Conservation (phyloP, 495 filamentous ascomycete species). For the Tetracladium marchalianum region DNA sequence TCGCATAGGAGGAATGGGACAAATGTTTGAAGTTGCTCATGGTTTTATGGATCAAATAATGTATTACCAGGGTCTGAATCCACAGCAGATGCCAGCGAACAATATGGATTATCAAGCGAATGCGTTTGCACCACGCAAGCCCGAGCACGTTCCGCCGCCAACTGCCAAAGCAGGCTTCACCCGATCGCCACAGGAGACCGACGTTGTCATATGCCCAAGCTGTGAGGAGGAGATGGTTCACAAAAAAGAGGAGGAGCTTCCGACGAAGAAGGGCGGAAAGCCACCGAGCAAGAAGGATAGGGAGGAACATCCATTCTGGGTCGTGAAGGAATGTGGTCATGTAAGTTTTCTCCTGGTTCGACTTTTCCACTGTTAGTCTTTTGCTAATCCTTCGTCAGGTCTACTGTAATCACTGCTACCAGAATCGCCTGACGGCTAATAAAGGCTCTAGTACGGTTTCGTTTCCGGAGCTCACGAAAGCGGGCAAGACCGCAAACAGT, state of each 20-base stretch:
- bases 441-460: conserved; percentile 23
- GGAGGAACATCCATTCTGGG: conserved; percentile 57
- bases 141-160: conserved; percentile 47
- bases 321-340: conserved; percentile 65
- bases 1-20: background rate
- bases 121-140: conserved; percentile 19
- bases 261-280: conserved; percentile 13
- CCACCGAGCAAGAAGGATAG: conserved; percentile 16
- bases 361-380: background rate
- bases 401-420: conserved; percentile 61
- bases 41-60: conserved; percentile 9
- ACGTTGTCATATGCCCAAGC: conserved; percentile 60
- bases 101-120: conserved; percentile 21
- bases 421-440: conserved; percentile 35
- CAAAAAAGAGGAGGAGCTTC: conserved; percentile 31
- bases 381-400: conserved; percentile 34
- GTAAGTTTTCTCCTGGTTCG: conserved; percentile 35
- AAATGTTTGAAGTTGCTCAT: background rate
- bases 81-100: conserved; percentile 15
- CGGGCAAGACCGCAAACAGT: background rate
- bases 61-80: background rate
- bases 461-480: conserved; percentile 26
- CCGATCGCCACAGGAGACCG: conserved; percentile 48
- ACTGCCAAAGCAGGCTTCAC: conserved; percentile 54
- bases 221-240: conserved; percentile 58